Evolutionary conservation across 257 asterid species (phyloP).

Genomic region (Oldenlandia corymbosa): DNA sequence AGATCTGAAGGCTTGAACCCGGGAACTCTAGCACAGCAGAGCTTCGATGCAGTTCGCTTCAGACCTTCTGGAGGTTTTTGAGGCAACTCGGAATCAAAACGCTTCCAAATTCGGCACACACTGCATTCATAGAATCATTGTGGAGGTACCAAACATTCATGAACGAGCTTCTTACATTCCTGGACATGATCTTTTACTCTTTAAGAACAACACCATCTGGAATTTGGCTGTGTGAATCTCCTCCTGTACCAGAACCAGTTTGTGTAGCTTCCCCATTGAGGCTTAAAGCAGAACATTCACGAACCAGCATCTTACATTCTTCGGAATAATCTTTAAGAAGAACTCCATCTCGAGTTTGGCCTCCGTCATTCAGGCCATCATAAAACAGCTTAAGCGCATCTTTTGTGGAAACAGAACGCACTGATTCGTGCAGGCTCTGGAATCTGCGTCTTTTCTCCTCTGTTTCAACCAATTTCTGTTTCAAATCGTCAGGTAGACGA

Average conservation of each 20-base stretch:
- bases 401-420: conserved; percentile 42
- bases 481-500: conserved; percentile 48
- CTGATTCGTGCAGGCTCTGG: conserved; percentile 43
- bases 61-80: no score
- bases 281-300: conserved; percentile 15
- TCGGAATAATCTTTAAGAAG: no score
- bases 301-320: no score
- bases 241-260: conserved; percentile 17
- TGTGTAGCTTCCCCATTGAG: conserved; percentile 17
- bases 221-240: conserved; percentile 22
- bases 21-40: no score
- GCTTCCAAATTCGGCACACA: no score
- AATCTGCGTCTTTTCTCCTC: conserved; percentile 54
- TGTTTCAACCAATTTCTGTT: conserved; percentile 51
- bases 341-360: no score
- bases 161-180: conserved; percentile 44
- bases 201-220: conserved; percentile 24
- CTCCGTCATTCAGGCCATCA: conserved; percentile 34
- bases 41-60: no score
- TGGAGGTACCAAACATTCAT: no score
- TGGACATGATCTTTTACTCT: conserved; percentile 30
- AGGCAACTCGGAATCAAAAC: no score
- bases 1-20: no score
- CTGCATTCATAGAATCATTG: no score
- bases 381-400: conserved; percentile 52